Evolutionary conservation across 768 basidiomycete species (phyloP).

Genomic region (Phaffia tasmanica): DNA sequence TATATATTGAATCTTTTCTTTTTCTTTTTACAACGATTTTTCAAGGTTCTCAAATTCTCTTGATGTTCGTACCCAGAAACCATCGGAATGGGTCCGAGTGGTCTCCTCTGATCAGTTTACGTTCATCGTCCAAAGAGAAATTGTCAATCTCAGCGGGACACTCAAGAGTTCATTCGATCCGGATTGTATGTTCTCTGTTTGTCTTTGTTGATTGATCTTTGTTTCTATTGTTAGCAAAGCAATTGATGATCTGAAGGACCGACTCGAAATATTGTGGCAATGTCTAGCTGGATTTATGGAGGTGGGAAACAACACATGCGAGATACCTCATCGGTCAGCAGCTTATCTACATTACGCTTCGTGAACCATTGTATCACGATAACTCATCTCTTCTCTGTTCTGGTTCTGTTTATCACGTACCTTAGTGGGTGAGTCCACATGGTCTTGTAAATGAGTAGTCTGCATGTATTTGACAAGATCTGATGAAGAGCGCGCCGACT

Average conservation of each 20-base stretch:
- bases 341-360: conserved; percentile 42
- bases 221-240: background rate
- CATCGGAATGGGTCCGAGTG: conserved; percentile 59
- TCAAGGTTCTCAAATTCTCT: too few species aligned
- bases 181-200: conserved; percentile 45
- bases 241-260: conserved; percentile 15
- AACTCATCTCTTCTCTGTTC: too few species aligned
- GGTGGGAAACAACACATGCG: conserved; percentile 9
- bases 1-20: too few species aligned
- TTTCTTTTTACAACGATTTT: too few species aligned
- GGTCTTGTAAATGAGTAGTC: too few species aligned
- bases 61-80: background rate
- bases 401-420: too few species aligned
- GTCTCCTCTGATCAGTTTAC: conserved; percentile 68
- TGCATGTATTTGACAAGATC: too few species aligned
- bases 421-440: too few species aligned
- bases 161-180: conserved; percentile 69
- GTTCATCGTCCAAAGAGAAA: conserved; percentile 63
- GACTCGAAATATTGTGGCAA: conserved; percentile 2
- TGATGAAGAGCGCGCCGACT: too few species aligned
- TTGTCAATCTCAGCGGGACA: conserved; percentile 67
- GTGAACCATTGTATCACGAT: conserved; percentile 19
- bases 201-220: background rate
- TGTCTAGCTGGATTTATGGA: conserved; percentile 24
- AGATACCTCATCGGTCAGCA: background rate